Evolutionary conservation across 2,329 filamentous ascomycete species (phyloP), one percentile per base, ranked within the genome.

Genomic region (Monascus ruber): DNA sequence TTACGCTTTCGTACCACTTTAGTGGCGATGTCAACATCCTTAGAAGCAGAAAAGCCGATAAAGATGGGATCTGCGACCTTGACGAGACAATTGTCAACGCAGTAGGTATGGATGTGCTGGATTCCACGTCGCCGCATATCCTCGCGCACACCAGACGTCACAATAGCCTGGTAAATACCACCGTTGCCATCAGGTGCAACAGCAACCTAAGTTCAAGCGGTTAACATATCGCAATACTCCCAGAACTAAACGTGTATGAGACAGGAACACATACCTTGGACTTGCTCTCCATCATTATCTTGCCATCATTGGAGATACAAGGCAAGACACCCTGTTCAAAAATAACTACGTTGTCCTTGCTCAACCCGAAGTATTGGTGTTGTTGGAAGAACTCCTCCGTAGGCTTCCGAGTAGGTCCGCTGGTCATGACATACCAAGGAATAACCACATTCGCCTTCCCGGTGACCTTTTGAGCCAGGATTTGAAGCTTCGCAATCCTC

Each of bases 361-460:
- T 74, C 43, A 98, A 69, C 5, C 91, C 91, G 62, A 98, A 98
- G 72, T 87, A 96, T 42, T 77, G 76, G 71, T 96, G 74, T 64
- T 94, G 74, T 60, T 83, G 69, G 65, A 98, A 96, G 71, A 91
- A 98, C 45, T 83, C 72, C 71, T 94, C 84, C n/a, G 91, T 98
- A 32, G 88, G 85, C 45, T 78, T 79, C 50, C 88, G 78, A 5
- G 91, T 98, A 34, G 91, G 91, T 4, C 91, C 91, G 55, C 86
- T 94, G 54, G 91, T 98, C 91, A 98, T 98, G 64, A 98, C 86
- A 68, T 98, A 98, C 91, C 91, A 98, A 8, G 91, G 91, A 33
- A 96, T 80, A 27, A 82, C 71, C 33, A 78, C 77, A 39, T 70
- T 70, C 46, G 64, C 63, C 49, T 73, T 73, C 42, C 74, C 74